These are phyloP conservation scores for Auxenochlorella pyrenoidosa DNA, from an alignment of 139 green algal genomes.

Conservation along the genomic window DNA sequence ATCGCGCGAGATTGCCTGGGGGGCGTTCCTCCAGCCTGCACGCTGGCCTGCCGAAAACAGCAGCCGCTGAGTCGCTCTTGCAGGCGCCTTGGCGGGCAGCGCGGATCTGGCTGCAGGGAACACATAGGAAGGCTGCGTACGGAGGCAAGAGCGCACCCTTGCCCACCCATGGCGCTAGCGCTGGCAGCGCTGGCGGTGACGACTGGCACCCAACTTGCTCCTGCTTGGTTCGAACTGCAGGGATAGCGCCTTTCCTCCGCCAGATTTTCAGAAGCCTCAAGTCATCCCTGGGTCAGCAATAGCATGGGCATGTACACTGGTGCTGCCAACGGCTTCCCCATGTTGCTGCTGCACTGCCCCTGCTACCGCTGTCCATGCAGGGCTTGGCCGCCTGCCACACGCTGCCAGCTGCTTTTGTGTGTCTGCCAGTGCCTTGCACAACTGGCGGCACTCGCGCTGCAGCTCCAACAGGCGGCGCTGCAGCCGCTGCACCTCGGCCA, in stretches of 20 bases:
- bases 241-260: background rate
- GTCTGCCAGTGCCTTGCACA: background rate
- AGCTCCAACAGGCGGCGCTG: background rate
- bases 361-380: background rate
- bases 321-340: background rate
- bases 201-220: too few relatives aligned
- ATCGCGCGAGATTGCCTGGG: too few relatives aligned
- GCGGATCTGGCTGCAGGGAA: too few relatives aligned
- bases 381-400: background rate
- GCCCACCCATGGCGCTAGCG: too few relatives aligned
- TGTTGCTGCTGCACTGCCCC: background rate
- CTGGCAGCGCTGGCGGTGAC: too few relatives aligned
- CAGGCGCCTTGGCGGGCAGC: too few relatives aligned
- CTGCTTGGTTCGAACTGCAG: too few relatives aligned
- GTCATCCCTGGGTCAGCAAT: background rate
- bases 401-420: slow-evolving; percentile 10
- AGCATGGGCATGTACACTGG: background rate
- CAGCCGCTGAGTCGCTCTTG: too few relatives aligned
- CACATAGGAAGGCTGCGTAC: too few relatives aligned
- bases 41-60: too few relatives aligned
- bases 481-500: slow-evolving; percentile 27
- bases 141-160: too few relatives aligned
- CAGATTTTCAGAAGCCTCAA: background rate
- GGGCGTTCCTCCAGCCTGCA: too few relatives aligned
- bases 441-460: background rate